These are phyloP conservation scores for Nemania bipapillata DNA, from an alignment of 2,329 filamentous ascomycete species.

Conservation along the genomic window DNA sequence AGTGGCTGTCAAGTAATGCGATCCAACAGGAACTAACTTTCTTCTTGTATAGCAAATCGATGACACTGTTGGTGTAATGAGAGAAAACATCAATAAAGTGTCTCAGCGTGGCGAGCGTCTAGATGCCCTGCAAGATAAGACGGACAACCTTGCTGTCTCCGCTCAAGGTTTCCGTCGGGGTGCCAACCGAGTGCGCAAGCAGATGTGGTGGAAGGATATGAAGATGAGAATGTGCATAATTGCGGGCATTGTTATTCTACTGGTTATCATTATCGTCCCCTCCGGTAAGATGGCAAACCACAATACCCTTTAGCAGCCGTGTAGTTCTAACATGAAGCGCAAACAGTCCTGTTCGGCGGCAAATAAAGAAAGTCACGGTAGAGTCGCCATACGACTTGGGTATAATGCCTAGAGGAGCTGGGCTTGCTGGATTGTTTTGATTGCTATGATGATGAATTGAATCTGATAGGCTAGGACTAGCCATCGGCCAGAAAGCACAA, in stretches of 20 bases:
- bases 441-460: conserved; percentile 48
- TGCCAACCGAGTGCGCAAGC: conserved; percentile 93
- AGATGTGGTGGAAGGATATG: conserved; percentile 99
- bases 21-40: conserved; percentile 23
- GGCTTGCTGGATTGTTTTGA: conserved; percentile 50
- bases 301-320: background rate
- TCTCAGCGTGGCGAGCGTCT: conserved; percentile 78
- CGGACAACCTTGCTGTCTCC: conserved; percentile 89
- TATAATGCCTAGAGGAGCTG: conserved; percentile 36
- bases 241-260: conserved; percentile 86
- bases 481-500: conserved; percentile 32
- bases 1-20: background rate
- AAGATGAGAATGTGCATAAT: conserved; percentile 99
- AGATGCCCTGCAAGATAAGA: conserved; percentile 59
- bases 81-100: conserved; percentile 96
- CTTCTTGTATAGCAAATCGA: conserved; percentile 83
- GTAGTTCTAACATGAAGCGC: conserved; percentile 28
- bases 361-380: conserved; percentile 50
- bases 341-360: conserved; percentile 57
- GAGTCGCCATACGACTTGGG: conserved; percentile 43
- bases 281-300: conserved; percentile 71
- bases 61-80: conserved; percentile 93
- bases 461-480: conserved; percentile 49
- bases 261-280: conserved; percentile 94
- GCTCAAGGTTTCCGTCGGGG: conserved; percentile 96